Evolutionary conservation across 306 rosid genomes (phyloP), one percentile per base, ranked within the genome.

Genomic region (Trichosanthes truncata): DNA sequence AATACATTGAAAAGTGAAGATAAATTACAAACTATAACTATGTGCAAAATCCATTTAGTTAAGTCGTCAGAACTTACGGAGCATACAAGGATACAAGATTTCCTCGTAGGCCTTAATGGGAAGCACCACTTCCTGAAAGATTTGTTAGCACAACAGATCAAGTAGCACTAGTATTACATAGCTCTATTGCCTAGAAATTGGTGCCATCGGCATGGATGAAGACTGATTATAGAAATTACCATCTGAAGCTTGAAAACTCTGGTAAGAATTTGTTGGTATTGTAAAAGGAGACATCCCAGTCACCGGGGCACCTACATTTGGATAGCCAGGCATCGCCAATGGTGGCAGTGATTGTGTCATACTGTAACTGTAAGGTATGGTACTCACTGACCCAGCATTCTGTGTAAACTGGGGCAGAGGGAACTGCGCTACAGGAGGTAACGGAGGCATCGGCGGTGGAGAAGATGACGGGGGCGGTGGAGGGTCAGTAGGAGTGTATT

Each of bases 401-500:
- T 86, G 97, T 87, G 88, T 81, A 82, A 82, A 90, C 78, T 77
- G 97, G 26, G 97, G 88, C 75, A 87, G 81, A 7, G 90, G 88
- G 80, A 87, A 91, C 79, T 92, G 99, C 12, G 89, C 81, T 80
- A 86, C 62, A 36, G 99, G 97, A 18, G 99, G 99, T 2, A 86
- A 89, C 0, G 98, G 99, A 14, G 98, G 97, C 83, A 91, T 52
- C 0, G 97, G 96, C 20, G 98, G 99, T 43, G 97, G 97, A 15
- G 97, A 87, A 6, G 98, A 91, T 4, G 91, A 87, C 5, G 97
- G 97, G 2, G 85, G 99, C 75, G 97, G 97, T 46, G 98, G 97
- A 25, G 90, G 89, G 61, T 89, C 92, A 31, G 73, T 84, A 48
- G 95, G 91, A 78, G 85, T 82, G 78, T 85, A 83, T 74, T 89